Percentiles rank a stretch among this genome's conserved stretches.
Evolutionary conservation across 2,329 filamentous ascomycete genomes (phyloP).

Genomic region (Aphanocladium album): DNA sequence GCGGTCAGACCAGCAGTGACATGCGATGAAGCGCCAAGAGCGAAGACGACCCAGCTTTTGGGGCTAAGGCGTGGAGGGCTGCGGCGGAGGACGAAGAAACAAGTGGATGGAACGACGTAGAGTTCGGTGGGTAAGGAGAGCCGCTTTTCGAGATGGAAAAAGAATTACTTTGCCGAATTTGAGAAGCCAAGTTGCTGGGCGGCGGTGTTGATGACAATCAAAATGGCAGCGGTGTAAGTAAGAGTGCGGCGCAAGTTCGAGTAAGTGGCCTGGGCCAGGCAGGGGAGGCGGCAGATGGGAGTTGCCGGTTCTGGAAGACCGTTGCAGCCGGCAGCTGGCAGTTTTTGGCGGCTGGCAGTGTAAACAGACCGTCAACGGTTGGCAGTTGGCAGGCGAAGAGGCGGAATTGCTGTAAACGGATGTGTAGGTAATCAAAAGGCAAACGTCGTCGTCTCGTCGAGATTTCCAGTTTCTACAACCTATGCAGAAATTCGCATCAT

Average conservation of each 20-base stretch:
- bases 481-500: conserved; percentile 5
- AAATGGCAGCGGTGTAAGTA: conserved; percentile 1
- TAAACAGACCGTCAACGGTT: background rate
- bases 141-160: background rate
- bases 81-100: background rate
- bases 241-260: background rate
- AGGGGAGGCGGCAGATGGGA: conserved; percentile 4
- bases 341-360: background rate
- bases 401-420: background rate
- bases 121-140: background rate
- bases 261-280: background rate
- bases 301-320: conserved; percentile 11
- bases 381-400: background rate
- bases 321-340: background rate
- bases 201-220: background rate
- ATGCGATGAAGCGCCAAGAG: conserved; percentile 5
- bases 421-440: background rate
- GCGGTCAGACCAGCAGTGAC: conserved; percentile 4
- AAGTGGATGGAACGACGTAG: background rate
- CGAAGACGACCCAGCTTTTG: background rate
- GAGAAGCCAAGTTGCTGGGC: background rate
- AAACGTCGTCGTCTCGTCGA: background rate
- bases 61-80: background rate
- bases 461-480: background rate
- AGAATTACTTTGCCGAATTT: background rate